Evolutionary conservation across 495 filamentous ascomycete species (phyloP).

Genomic region (Lineolata rhizophorae): DNA sequence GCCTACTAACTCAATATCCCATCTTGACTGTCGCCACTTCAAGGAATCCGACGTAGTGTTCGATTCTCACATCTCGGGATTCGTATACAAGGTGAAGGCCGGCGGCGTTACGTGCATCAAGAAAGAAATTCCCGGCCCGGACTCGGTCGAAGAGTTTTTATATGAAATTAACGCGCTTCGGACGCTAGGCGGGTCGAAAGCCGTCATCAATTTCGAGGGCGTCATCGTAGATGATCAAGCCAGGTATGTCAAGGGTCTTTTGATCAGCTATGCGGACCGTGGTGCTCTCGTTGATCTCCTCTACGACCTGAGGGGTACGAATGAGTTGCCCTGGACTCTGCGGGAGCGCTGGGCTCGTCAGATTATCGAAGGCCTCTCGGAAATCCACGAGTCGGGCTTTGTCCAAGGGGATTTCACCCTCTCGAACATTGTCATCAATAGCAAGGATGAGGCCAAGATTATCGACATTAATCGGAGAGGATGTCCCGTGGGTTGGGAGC

Average conservation of each 20-base stretch:
- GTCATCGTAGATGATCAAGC: slow-evolving; percentile 64
- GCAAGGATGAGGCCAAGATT: slow-evolving; percentile 68
- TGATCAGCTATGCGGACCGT: slow-evolving; percentile 75
- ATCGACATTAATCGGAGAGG: slow-evolving; percentile 96
- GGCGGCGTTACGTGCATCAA: slow-evolving; percentile 59
- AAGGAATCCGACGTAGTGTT: slow-evolving; percentile 59
- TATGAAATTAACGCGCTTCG: slow-evolving; percentile 94
- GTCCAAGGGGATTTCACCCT: slow-evolving; percentile 96
- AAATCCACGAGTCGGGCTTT: slow-evolving; percentile 91
- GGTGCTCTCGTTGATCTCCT: slow-evolving; percentile 79
- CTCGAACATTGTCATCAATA: slow-evolving; percentile 90
- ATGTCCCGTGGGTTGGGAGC: slow-evolving; percentile 94
- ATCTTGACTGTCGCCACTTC: slow-evolving; percentile 46
- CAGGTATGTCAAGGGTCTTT: slow-evolving; percentile 61
- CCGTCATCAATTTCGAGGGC: slow-evolving; percentile 74
- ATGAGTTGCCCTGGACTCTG: slow-evolving; percentile 39
- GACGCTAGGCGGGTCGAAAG: slow-evolving; percentile 43
- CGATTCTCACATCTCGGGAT: slow-evolving; percentile 82
- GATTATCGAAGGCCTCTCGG: slow-evolving; percentile 72
- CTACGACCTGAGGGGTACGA: slow-evolving; percentile 40
- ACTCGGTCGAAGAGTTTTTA: slow-evolving; percentile 89
- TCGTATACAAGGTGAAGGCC: slow-evolving; percentile 73
- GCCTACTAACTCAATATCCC: slow-evolving; percentile 46
- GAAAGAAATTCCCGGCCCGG: slow-evolving; percentile 93
- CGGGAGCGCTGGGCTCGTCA: slow-evolving; percentile 85